Base-by-base conservation (phyloP, 768 basidiomycete genomes). In the Macrolepiota dolichaula region DNA sequence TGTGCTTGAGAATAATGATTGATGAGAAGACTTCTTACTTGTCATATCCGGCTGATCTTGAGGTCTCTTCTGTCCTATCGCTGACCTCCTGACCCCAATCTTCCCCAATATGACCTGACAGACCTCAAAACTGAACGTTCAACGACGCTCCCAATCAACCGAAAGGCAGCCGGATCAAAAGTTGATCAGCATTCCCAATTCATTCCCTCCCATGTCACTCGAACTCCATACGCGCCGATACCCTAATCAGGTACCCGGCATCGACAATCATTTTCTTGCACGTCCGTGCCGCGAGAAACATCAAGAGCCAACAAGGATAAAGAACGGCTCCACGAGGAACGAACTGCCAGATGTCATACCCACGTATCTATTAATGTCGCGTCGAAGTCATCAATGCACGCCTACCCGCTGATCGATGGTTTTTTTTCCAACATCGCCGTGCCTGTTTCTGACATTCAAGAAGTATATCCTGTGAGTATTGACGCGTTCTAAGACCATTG, bases 341-440 rank as follows among this genome's bases (percentile, higher is more conserved):
- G 37, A 59, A 40, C 57, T 59, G 57, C 36, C 57, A 59, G 38
- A 40, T 36, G 47, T 9, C 40, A 36, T 53, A 27, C 36, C 52
- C 32, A 22, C 25, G 22, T 10, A 49, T 49, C 19, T 27, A 49
- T 49, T 36, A n/a, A 25, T 37, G 32, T 19, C 19, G n/a, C n/a
- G 36, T 53, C 52, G 36, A 37, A 37, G 36, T 22, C 42, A 37
- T 37, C n/a, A 19, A 2, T 37, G 19, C 36, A 36, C 11, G 4
- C 12, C 37, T 12, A 53, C 2, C 19, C 32, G 19, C 19, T 53
- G 52, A 52, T 53, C 52, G 9, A 36, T 37, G 13, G 15, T 19
- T 12, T 19, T 19, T 12, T 19, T 35, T 32, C 51, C 17, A 15
- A 25, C 19, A 22, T n/a, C 32, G 1, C 22, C 22, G 19, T 53